Percentiles rank a stretch among this genome's conserved stretches.
Evolutionary conservation across 768 basidiomycete species (phyloP).

Genomic region (Russula sp.): DNA sequence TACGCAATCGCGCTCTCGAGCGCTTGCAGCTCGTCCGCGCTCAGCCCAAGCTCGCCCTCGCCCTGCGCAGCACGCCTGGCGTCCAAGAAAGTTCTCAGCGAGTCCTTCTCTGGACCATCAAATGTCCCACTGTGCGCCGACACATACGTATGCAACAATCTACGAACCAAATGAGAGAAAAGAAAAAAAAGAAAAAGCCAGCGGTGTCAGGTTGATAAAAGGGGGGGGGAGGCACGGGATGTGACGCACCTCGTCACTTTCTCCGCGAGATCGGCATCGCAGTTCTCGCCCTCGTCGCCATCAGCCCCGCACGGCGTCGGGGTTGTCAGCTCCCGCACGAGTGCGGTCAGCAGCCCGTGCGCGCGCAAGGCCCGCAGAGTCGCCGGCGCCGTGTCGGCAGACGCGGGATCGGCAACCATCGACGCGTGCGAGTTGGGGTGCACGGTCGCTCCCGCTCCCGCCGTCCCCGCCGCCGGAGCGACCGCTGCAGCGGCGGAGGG

Average conservation of each 20-base stretch:
- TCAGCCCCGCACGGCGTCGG: slow-evolving; percentile 63
- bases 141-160: slow-evolving; percentile 23
- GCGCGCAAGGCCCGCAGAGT: slow-evolving; percentile 45
- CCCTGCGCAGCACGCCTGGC: not conserved
- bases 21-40: slow-evolving; percentile 1
- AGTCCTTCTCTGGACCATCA: slow-evolving; percentile 11
- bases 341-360: slow-evolving; percentile 41
- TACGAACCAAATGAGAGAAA: not conserved
- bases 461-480: not conserved
- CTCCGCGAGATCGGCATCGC: slow-evolving; percentile 60
- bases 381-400: slow-evolving; percentile 44
- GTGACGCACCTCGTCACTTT: slow-evolving; percentile 47
- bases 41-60: slow-evolving; percentile 9
- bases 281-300: slow-evolving; percentile 56
- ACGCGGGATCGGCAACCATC: slow-evolving; percentile 50
- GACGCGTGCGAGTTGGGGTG: slow-evolving; percentile 71
- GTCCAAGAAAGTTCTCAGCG: slow-evolving; percentile 13
- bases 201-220: not conserved
- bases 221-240: not conserved
- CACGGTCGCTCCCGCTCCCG: slow-evolving; percentile 32
- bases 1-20: slow-evolving; percentile 13
- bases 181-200: not conserved
- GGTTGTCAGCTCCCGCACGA: slow-evolving; percentile 46
- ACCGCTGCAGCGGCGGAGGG: slow-evolving; percentile 32
- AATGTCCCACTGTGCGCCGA: slow-evolving; percentile 17